These are phyloP conservation scores for Aspergillus neotritici DNA, from an alignment of 2,329 filamentous ascomycete species.

Conservation along the genomic window DNA sequence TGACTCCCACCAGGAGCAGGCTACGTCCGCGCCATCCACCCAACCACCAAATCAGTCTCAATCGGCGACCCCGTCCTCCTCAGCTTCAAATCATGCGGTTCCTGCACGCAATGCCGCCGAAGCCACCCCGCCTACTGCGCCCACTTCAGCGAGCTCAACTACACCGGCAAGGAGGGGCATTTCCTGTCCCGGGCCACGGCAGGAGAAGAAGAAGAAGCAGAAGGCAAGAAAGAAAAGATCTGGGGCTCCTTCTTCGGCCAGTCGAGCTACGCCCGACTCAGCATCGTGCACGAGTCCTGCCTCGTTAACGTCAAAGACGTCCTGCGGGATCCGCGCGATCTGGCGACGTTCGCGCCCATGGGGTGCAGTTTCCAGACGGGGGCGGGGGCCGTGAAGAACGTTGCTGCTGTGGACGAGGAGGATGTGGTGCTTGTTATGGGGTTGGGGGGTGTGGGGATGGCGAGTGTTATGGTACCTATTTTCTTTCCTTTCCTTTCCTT, in stretches of 20 bases:
- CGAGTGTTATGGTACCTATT: constrained; percentile 42
- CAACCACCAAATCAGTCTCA: constrained; percentile 9
- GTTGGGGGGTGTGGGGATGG: constrained; percentile 45
- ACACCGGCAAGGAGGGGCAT: not conserved
- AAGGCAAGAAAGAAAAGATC: not conserved
- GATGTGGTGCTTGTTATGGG: constrained; percentile 41
- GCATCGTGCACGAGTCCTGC: constrained; percentile 19
- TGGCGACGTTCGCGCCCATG: constrained; percentile 21
- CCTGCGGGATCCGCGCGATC: constrained; percentile 12
- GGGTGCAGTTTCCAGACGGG: constrained; percentile 30
- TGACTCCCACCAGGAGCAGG: constrained; percentile 14
- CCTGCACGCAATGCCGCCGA: constrained; percentile 26
- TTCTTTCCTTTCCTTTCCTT: not conserved
- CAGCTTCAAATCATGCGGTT: constrained; percentile 29
- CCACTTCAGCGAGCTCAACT: constrained; percentile 9
- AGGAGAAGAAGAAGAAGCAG: no score
- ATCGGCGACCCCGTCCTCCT: constrained; percentile 28
- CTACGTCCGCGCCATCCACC: constrained; percentile 10
- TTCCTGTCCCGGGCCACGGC: no score
- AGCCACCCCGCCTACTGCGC: constrained; percentile 27
- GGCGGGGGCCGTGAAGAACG: constrained; percentile 34
- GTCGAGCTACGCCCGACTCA: constrained; percentile 24
- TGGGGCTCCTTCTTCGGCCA: constrained; percentile 26
- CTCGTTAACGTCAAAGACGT: constrained; percentile 19
- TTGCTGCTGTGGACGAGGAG: constrained; percentile 30